These are phyloP conservation scores for Zygotorulaspora florentina DNA, from an alignment of 805 yeast species.

Conservation along the genomic window DNA sequence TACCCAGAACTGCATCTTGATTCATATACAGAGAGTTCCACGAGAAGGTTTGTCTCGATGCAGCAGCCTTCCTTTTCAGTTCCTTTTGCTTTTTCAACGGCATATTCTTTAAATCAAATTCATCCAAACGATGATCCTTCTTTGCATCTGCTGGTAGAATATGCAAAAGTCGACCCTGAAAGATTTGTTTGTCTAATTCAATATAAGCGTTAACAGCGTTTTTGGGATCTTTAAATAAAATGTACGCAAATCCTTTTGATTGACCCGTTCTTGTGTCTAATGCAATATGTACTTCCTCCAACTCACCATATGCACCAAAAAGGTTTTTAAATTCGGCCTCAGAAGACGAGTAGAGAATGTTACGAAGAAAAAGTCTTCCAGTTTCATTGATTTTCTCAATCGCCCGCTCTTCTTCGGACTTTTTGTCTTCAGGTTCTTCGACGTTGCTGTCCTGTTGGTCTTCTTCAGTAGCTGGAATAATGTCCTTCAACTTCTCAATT, in stretches of 20 bases:
- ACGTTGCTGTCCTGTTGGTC: slow-evolving; percentile 5
- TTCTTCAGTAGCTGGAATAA: background rate
- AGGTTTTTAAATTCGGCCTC: slow-evolving; percentile 71
- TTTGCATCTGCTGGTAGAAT: slow-evolving; percentile 81
- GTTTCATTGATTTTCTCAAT: slow-evolving; percentile 55
- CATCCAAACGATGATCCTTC: slow-evolving; percentile 80
- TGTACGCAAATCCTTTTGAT: slow-evolving; percentile 89
- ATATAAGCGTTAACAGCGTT: slow-evolving; percentile 75
- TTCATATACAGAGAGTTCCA: slow-evolving; percentile 95
- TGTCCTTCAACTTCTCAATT: slow-evolving; percentile 9
- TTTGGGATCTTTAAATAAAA: slow-evolving; percentile 60
- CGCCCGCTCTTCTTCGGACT: slow-evolving; percentile 40
- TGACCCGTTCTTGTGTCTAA: slow-evolving; percentile 84
- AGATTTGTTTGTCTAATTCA: slow-evolving; percentile 77
- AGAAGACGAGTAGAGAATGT: slow-evolving; percentile 70
- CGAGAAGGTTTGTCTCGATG: slow-evolving; percentile 79
- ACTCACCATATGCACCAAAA: slow-evolving; percentile 62
- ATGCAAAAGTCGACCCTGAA: slow-evolving; percentile 91
- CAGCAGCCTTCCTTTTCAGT: slow-evolving; percentile 75
- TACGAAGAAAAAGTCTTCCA: slow-evolving; percentile 83
- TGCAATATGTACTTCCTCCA: slow-evolving; percentile 90
- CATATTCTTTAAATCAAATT: slow-evolving; percentile 82
- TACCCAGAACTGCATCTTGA: slow-evolving; percentile 84
- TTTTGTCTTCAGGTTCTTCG: slow-evolving; percentile 7
- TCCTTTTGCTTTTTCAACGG: slow-evolving; percentile 91